Base-by-base conservation (phyloP, 768 basidiomycete species). In the Cystofilobasidium ferigula region DNA sequence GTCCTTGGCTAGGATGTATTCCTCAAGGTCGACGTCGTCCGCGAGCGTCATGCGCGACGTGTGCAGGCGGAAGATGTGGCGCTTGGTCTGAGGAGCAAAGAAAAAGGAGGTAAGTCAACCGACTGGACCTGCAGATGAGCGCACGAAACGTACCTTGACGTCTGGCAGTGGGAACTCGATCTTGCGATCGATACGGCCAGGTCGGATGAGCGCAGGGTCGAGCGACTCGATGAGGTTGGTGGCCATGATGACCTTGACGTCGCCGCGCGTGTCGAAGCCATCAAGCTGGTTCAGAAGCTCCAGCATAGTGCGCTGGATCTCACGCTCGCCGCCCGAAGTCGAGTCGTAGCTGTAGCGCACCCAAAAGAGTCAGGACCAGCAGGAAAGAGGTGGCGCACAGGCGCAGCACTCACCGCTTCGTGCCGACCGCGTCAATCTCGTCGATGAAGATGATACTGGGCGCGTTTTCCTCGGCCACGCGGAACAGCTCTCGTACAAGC, bases 221-320 rank as follows among this genome's bases (percentile, higher is more conserved):
- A 99, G 83, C 3, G 90, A 86, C 75, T 98, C 94, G 72, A 99
- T 99, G 78, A 83, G 86, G 79, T 99, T 99, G 7, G 95, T 99
- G 16, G 95, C 95, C 95, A 98, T 98, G 76, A 99, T 97, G 71
- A 99, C 94, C 78, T 98, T 99, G 66, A 99, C 93, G 74, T 98
- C 95, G n/a, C 94, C 94, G 63, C 93, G 85, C 7, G 92, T 92
- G 74, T 99, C 95, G 76, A 99, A 98, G n/a, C 95, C 95, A 72
- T 99, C 95, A 45, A 99, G 82, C 77, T 99, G 95, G 75, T 99
- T 99, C 60, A 99, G 83, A 57, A 99, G 82, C 76, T 99, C 95
- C 78, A 98, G 81, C 95, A 99, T 97, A 20, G 95, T 99, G 66
- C 95, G 84, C 76, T 99, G 95, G 71, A 99, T 98, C 79, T 99